Base-by-base conservation (phyloP, 2,329 filamentous ascomycete species). In the Hymenoscyphus salicellus region DNA sequence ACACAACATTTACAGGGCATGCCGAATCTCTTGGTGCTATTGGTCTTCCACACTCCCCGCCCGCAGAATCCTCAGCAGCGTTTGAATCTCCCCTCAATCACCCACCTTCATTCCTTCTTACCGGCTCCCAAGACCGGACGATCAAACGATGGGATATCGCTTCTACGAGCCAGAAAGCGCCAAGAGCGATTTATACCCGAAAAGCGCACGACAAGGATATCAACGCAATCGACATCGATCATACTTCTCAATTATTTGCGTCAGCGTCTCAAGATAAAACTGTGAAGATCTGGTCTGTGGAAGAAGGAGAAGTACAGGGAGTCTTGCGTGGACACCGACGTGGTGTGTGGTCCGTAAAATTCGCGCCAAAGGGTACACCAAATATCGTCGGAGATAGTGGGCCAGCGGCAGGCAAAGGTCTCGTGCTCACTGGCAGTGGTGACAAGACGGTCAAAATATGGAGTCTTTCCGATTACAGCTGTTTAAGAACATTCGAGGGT, bases 131-230 rank as follows among this genome's bases (percentile, higher is more conserved):
- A 75, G 95, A 99, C 75, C 90, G 93, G 74, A 99, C 95, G 0
- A 85, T 99, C 71, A 99, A 99, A 80, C 89, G 90, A 70, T 97
- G 95, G 92, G 91, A 97, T 66, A 87, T 94, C 26, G 85, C 87
- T 1, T 84, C 85, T 55, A 73, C 72, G 20, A 77, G 79, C 57
- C 85, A 84, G 66, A 83, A 84, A 64, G 82, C 84, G 10, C 79
- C 87, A 10, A 81, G 87, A 71, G 92, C 92, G 49, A 79, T 88
- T 4, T 99, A 91, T 77, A 98, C 95, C 0, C 86, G 95, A 63
- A 96, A 97, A 77, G 95, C 95, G 0, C 95, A 99, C 78, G 95
- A 99, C 75, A 99, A 99, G 76, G 95, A 99, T 71, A 99, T 99
- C 78, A 99, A 99, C 72, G 93, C 95, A 2, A 85, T 99, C 60